A percentile compares a stretch with the other conserved stretches of the same genome.
phyloP scores from a whole-genome alignment of 169 alveolate genomes.

The Plasmodium gallinaceum region DNA sequence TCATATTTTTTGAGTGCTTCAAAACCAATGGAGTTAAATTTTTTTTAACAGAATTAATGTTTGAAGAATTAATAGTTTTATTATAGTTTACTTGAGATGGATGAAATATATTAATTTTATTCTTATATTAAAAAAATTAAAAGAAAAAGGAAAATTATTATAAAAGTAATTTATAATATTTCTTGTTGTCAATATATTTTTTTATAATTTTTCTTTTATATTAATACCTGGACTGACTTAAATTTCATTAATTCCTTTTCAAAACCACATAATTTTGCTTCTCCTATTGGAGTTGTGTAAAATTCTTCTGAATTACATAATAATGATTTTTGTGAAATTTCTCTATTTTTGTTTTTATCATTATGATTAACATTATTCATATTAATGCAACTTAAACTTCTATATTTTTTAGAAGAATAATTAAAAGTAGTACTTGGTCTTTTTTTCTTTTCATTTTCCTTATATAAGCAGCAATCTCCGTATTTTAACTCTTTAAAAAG shows the following conservation, averaged over 20 bases:
- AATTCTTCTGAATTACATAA: neutral
- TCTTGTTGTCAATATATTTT: neutral
- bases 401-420: neutral
- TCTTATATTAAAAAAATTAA: neutral
- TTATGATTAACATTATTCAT: neutral
- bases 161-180: neutral
- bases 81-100: conserved; percentile 1
- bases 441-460: neutral
- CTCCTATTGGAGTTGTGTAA: conserved; percentile 6
- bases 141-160: neutral
- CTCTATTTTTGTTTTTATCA: neutral
- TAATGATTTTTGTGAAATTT: neutral
- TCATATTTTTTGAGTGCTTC: conserved; percentile 66
- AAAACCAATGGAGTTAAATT: conserved; percentile 19
- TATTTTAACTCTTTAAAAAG: neutral
- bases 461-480: neutral
- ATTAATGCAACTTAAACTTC: neutral
- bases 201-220: neutral
- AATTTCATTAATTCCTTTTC: conserved; percentile 7
- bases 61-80: conserved; percentile 4
- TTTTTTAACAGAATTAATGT: conserved; percentile 10
- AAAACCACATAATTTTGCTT: conserved; percentile 2
- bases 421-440: neutral
- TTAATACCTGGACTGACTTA: conserved; percentile 32
- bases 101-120: neutral